These are phyloP conservation scores for Arthrobotrys megalospora DNA, from an alignment of 2,329 filamentous ascomycete species.

Conservation along the genomic window DNA sequence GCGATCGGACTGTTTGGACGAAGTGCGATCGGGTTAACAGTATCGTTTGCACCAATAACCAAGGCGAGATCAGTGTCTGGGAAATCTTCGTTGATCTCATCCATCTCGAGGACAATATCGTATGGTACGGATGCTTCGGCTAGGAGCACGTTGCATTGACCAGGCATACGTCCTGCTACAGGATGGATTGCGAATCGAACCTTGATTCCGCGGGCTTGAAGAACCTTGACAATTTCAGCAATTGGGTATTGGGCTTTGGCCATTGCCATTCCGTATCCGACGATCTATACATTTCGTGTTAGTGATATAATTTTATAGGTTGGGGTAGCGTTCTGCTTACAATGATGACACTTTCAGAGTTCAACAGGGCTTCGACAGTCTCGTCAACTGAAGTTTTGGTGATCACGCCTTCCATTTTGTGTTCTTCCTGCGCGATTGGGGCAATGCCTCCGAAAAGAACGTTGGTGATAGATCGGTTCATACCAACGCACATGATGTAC, in stretches of 20 bases:
- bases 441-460: slow-evolving; percentile 88
- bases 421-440: slow-evolving; percentile 75
- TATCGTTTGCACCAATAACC: slow-evolving; percentile 93
- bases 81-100: slow-evolving; percentile 96
- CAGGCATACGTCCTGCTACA: slow-evolving; percentile 91
- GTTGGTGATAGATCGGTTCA: slow-evolving; percentile 92
- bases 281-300: slow-evolving; percentile 69
- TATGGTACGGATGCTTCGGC: slow-evolving; percentile 91
- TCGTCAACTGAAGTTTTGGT: slow-evolving; percentile 85
- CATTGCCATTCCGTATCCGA: slow-evolving; percentile 94
- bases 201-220: slow-evolving; percentile 82
- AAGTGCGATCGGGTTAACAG: slow-evolving; percentile 89
- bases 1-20: slow-evolving; percentile 87
- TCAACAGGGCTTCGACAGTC: slow-evolving; percentile 80
- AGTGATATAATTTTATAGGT: not conserved
- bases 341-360: slow-evolving; percentile 88
- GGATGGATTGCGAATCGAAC: slow-evolving; percentile 93
- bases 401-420: slow-evolving; percentile 84
- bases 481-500: slow-evolving; percentile 88
- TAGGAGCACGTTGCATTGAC: slow-evolving; percentile 90
- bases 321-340: slow-evolving; percentile 65
- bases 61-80: slow-evolving; percentile 86
- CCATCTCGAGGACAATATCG: slow-evolving; percentile 94
- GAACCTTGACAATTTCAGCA: slow-evolving; percentile 81
- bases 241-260: slow-evolving; percentile 94